phyloP scores from a whole-genome alignment of 1,139 yeast species.

The Candida buenavistaensis region DNA sequence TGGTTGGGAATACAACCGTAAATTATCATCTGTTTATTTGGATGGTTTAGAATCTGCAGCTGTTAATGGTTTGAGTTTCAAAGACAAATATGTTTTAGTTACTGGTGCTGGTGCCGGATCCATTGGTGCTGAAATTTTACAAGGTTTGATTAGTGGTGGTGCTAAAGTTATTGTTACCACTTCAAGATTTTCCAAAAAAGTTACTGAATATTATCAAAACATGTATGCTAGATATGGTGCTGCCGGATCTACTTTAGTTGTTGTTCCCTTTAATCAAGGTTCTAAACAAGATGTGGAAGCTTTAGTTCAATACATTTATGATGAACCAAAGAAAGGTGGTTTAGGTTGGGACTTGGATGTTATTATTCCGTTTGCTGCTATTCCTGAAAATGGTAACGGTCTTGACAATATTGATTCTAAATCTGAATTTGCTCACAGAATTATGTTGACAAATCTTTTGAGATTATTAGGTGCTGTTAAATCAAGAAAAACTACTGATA shows the following conservation, averaged over 20 bases:
- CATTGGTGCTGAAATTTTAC: slow-evolving; percentile 94
- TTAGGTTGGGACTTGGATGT: slow-evolving; percentile 98
- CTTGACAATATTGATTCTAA: slow-evolving; percentile 89
- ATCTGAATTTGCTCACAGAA: slow-evolving; percentile 97
- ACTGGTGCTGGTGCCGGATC: slow-evolving; percentile 99
- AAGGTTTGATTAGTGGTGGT: slow-evolving; percentile 96
- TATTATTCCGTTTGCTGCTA: slow-evolving; percentile 96
- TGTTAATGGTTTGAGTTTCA: slow-evolving; percentile 85
- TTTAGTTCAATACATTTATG: slow-evolving; percentile 81
- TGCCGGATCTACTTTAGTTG: slow-evolving; percentile 84
- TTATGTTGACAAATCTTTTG: slow-evolving; percentile 93
- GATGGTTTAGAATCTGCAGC: slow-evolving; percentile 94
- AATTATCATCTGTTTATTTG: slow-evolving; percentile 73
- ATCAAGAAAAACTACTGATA: slow-evolving; percentile 80
- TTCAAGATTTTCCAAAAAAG: slow-evolving; percentile 90
- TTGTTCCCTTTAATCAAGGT: slow-evolving; percentile 98
- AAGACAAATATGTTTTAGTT: slow-evolving; percentile 83
- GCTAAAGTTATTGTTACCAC: slow-evolving; percentile 96
- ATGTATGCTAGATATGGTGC: slow-evolving; percentile 93
- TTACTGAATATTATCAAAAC: slow-evolving; percentile 93
- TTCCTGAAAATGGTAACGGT: slow-evolving; percentile 97
- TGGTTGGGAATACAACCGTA: slow-evolving; percentile 87
- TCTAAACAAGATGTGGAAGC: slow-evolving; percentile 91
- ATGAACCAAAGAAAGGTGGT: slow-evolving; percentile 80
- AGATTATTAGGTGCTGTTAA: slow-evolving; percentile 91